Conservation (phyloP, 805 yeast genomes). For the Gaillardinia entomophila region DNA sequence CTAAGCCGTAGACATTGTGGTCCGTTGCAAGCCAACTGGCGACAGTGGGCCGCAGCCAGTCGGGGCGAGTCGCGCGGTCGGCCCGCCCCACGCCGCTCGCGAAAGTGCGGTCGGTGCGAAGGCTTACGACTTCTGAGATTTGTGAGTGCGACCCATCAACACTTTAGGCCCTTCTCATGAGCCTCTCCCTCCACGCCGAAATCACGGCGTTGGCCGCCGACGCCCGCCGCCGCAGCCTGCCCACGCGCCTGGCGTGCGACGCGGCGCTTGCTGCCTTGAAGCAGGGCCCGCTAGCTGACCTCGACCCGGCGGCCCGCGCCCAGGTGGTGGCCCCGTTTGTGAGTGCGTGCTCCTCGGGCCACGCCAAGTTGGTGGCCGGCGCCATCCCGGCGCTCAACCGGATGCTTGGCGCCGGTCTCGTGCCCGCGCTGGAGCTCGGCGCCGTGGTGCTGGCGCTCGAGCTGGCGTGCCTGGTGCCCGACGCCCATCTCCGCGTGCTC, state of each 20-base stretch:
- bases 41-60: too few relatives aligned
- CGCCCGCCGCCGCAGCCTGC: slow-evolving; percentile 63
- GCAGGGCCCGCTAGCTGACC: slow-evolving; percentile 1
- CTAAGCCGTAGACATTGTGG: too few relatives aligned
- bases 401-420: slow-evolving; percentile 46
- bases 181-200: too few relatives aligned
- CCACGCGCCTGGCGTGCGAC: slow-evolving; percentile 48
- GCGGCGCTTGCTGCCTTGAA: slow-evolving; percentile 14
- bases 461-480: slow-evolving; percentile 75
- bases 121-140: too few relatives aligned
- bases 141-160: too few relatives aligned
- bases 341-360: slow-evolving; percentile 66
- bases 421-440: slow-evolving; percentile 49
- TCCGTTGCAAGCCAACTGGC: too few relatives aligned
- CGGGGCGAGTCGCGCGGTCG: too few relatives aligned
- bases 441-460: slow-evolving; percentile 60
- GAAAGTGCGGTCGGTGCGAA: too few relatives aligned
- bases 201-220: slow-evolving; percentile 57
- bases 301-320: slow-evolving; percentile 25
- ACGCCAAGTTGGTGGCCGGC: slow-evolving; percentile 64
- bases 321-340: slow-evolving; percentile 72
- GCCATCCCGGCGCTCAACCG: slow-evolving; percentile 69
- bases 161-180: too few relatives aligned
- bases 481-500: slow-evolving; percentile 78
- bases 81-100: too few relatives aligned